Evolutionary conservation across 768 basidiomycete genomes (phyloP).

Genomic region (Calvatia gigantea): DNA sequence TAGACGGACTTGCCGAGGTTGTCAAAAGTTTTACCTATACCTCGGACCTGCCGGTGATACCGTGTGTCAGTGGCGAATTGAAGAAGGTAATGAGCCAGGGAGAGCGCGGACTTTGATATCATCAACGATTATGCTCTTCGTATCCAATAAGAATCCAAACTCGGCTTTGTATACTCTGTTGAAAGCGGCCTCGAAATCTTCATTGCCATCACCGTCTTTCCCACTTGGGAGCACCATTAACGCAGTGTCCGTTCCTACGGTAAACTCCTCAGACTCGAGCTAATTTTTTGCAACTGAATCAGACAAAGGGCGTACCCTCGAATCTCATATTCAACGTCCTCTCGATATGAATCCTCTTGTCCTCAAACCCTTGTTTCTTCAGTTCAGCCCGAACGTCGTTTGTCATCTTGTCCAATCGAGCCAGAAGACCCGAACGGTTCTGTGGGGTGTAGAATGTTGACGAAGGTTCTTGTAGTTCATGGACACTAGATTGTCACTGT

Average conservation of each 20-base stretch:
- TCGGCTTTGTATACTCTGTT: slow-evolving; percentile 76
- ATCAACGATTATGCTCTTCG: slow-evolving; percentile 81
- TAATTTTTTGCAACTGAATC: no score
- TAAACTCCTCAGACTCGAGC: no score
- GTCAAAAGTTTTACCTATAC: slow-evolving; percentile 89
- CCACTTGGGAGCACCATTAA: slow-evolving; percentile 72
- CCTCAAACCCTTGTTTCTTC: slow-evolving; percentile 77
- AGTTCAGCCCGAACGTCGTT: slow-evolving; percentile 63
- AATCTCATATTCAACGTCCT: slow-evolving; percentile 91
- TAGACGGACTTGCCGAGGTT: slow-evolving; percentile 76
- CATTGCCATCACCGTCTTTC: slow-evolving; percentile 46
- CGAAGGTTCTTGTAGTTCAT: slow-evolving; percentile 86
- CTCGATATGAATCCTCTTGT: slow-evolving; percentile 67
- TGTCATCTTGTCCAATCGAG: slow-evolving; percentile 69
- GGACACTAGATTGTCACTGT: slow-evolving; percentile 46
- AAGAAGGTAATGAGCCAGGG: not conserved
- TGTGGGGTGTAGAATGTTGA: slow-evolving; percentile 71
- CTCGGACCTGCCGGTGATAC: slow-evolving; percentile 48
- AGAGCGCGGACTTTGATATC: slow-evolving; percentile 68
- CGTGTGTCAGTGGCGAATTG: not conserved
- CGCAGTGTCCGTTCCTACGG: slow-evolving; percentile 83
- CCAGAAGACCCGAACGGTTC: slow-evolving; percentile 49
- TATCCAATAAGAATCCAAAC: slow-evolving; percentile 90
- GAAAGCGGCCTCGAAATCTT: slow-evolving; percentile 81
- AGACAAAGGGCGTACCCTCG: slow-evolving; percentile 31